Conservation (phyloP, 2,329 filamentous ascomycete species). For the Penicillium brevicompactum region DNA sequence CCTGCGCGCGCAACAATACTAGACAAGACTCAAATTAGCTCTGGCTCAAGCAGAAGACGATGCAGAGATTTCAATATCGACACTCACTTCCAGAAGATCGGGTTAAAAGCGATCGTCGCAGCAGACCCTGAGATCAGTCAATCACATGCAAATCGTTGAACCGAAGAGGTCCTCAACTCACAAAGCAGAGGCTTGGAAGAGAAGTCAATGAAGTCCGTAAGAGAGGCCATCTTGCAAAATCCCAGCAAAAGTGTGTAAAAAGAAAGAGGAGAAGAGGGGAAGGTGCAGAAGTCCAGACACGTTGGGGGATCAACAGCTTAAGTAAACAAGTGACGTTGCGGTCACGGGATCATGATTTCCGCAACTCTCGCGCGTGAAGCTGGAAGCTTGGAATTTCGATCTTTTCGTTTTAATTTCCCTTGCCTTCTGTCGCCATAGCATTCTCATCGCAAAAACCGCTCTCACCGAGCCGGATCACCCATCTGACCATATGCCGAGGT, state of each 20-base stretch:
- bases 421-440: neutral
- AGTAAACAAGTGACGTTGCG: conserved; percentile 30
- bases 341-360: conserved; percentile 25
- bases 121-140: conserved; percentile 66
- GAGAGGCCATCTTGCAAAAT: conserved; percentile 32
- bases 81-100: conserved; percentile 98
- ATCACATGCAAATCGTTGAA: conserved; percentile 34
- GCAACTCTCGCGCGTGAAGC: neutral
- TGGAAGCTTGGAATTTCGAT: neutral
- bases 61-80: neutral
- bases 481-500: conserved; percentile 13
- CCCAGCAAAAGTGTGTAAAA: conserved; percentile 1
- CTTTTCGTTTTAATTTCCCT: neutral
- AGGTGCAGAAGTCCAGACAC: conserved; percentile 6
- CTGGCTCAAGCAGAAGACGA: neutral
- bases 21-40: conserved; percentile 18
- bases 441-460: neutral
- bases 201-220: conserved; percentile 59
- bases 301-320: conserved; percentile 18
- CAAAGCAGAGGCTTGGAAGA: conserved; percentile 67
- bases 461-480: neutral
- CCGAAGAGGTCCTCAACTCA: conserved; percentile 47
- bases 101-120: conserved; percentile 86
- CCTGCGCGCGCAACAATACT: conserved; percentile 84
- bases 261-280: conserved; percentile 7